Base-by-base conservation (phyloP, 116 monocot species). In the Cymodocea nodosa region DNA sequence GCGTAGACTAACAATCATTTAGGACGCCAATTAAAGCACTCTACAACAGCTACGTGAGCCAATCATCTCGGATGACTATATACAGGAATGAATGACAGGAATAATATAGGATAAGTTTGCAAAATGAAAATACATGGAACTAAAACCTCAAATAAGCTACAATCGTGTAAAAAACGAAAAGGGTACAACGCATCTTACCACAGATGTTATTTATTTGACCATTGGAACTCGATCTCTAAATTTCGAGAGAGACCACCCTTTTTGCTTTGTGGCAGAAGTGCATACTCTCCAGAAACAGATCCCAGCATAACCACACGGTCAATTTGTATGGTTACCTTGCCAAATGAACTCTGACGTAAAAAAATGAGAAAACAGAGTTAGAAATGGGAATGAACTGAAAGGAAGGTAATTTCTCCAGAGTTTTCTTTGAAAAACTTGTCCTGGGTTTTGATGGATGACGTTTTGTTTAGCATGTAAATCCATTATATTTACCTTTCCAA, bases 291-390 rank as follows among this genome's bases (percentile, higher is more conserved):
- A 17, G 88, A 83, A 56, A 91, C 89, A 3, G 88, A 91, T 59
- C 97, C 97, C 24, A 97, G 66, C 91, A 97, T 91, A 4, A 91
- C 97, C 17, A 97, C 97, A 22, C 91, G 79, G 65, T 97, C 97
- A 10, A 97, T 91, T 67, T 97, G 97, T 64, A 97, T 97, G 0
- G 91, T 91, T 19, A 97, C 97, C 64, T 91, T 97, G 20, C 97
- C 97, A 25, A 97, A 97, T 18, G 88, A 88, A 58, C 78, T 91
- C 97, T 97, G 88, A 58, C 48, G 67, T 20, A 24, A 56, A 24
- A 56, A 59, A 56, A 69, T 58, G 39, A 70, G 50, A 35, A 60
- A 56, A 5, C 5, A 15, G 11, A 40, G 40, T 57, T 58, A 69
- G 65, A 50, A 39, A 23, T 64, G 24, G 48, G 23, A 37, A 8